Conservation (phyloP, 2,329 filamentous ascomycete genomes). For the Xylariaceae sp. region DNA sequence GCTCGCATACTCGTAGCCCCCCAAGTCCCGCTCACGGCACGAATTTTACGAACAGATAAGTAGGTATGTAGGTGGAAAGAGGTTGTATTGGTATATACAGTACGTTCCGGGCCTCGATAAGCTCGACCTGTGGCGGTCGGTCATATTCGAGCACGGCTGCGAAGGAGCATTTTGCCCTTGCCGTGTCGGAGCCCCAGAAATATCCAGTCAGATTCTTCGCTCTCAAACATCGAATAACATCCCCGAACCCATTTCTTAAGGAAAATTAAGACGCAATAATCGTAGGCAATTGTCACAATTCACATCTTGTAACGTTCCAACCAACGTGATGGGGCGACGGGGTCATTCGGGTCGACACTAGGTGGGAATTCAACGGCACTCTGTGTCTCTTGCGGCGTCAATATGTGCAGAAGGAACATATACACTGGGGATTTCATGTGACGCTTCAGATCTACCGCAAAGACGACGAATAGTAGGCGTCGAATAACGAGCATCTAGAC, state of each 20-base stretch:
- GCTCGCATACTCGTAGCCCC: too few species aligned
- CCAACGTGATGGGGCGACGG: neutral
- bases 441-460: neutral
- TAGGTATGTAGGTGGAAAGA: too few species aligned
- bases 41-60: too few species aligned
- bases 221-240: neutral
- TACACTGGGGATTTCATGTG: neutral
- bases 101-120: too few species aligned
- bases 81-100: neutral
- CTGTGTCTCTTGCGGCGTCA: neutral
- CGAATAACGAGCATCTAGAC: neutral
- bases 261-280: constrained; percentile 8
- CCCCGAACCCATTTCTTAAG: neutral
- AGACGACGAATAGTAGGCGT: neutral
- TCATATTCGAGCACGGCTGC: neutral
- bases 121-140: neutral
- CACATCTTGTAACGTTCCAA: neutral
- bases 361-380: neutral
- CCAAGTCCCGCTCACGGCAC: too few species aligned
- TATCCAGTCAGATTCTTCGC: neutral
- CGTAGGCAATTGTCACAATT: constrained; percentile 2
- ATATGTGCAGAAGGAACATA: constrained; percentile 3
- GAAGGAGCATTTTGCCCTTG: neutral
- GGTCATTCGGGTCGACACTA: neutral
- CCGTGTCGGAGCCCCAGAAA: neutral